phyloP scores from a whole-genome alignment of 116 monocot genomes.

The Papilionanthe hybrid region DNA sequence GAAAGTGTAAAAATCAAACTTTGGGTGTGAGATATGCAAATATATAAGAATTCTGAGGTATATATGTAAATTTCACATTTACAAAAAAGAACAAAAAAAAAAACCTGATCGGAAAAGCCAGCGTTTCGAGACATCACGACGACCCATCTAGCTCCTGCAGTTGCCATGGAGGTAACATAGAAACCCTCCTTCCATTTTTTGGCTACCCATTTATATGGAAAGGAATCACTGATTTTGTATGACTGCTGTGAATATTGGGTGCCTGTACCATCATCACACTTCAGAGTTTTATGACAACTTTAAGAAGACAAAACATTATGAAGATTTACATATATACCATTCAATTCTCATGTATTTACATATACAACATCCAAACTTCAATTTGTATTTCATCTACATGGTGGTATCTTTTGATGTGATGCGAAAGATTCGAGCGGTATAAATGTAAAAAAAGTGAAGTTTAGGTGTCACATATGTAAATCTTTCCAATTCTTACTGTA shows the following conservation, averaged over 20 bases:
- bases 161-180: constrained; percentile 57
- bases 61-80: no score
- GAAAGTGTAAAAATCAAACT: neutral
- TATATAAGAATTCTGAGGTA: no score
- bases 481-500: no score
- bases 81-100: neutral
- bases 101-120: constrained; percentile 47
- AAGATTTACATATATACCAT: no score
- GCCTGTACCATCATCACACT: constrained; percentile 21
- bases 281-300: neutral
- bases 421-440: no score
- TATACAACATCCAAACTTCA: no score
- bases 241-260: constrained; percentile 54
- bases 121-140: constrained; percentile 60
- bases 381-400: no score
- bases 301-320: neutral
- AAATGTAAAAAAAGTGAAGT: neutral
- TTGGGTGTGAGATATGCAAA: no score
- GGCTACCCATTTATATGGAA: constrained; percentile 61
- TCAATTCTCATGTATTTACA: no score
- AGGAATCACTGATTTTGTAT: constrained; percentile 59
- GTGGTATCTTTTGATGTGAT: no score
- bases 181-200: constrained; percentile 65
- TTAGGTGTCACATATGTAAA: no score
- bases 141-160: constrained; percentile 47